Evolutionary conservation across 768 basidiomycete genomes (phyloP).

Genomic region (Cystobasidium ongulense): DNA sequence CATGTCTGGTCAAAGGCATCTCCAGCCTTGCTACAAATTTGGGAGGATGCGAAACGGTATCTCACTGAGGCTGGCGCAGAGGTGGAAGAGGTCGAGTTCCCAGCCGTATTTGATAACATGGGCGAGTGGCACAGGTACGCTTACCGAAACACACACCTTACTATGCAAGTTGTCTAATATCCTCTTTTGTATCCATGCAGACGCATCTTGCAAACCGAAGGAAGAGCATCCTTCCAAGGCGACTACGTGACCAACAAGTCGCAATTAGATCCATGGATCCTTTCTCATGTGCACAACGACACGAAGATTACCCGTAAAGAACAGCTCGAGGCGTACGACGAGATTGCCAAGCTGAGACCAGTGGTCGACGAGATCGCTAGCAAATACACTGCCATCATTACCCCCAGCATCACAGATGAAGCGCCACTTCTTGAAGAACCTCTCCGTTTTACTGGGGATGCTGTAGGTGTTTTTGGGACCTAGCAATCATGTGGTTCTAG

Average conservation of each 20-base stretch:
- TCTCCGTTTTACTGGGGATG: constrained; percentile 36
- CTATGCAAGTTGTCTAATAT: too few species aligned
- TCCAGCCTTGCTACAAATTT: constrained; percentile 33
- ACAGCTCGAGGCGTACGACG: constrained; percentile 41
- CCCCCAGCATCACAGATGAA: constrained; percentile 41
- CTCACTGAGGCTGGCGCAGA: constrained; percentile 41
- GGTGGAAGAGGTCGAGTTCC: constrained; percentile 43
- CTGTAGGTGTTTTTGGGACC: background rate
- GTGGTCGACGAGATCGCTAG: constrained; percentile 41
- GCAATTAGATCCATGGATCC: constrained; percentile 36
- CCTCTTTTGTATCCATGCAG: background rate
- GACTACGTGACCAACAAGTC: constrained; percentile 39
- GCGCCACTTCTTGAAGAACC: constrained; percentile 38
- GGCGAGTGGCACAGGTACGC: constrained; percentile 2
- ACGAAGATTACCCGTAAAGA: constrained; percentile 33
- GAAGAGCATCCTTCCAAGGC: constrained; percentile 38
- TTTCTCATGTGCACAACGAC: constrained; percentile 39
- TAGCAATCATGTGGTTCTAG: background rate
- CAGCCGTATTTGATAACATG: constrained; percentile 39
- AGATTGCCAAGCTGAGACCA: constrained; percentile 41
- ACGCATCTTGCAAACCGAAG: constrained; percentile 39
- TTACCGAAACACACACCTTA: background rate
- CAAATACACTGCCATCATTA: constrained; percentile 42
- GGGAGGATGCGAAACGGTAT: constrained; percentile 37
- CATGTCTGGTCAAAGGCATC: constrained; percentile 33